phyloP scores from a whole-genome alignment of 2,329 filamentous ascomycete genomes.

The Xylaria multiplex region DNA sequence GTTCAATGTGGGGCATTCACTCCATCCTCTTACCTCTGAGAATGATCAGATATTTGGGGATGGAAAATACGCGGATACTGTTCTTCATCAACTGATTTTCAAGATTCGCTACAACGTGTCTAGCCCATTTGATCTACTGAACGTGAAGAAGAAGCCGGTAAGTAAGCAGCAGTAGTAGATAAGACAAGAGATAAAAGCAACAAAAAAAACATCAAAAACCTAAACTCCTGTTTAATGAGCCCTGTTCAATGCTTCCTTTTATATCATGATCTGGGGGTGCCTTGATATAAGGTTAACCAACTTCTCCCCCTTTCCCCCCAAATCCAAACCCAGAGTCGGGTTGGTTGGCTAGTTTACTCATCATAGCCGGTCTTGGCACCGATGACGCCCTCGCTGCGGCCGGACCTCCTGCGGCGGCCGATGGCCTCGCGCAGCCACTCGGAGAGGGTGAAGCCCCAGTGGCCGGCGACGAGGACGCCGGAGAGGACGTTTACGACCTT shows the following conservation, averaged over 20 bases:
- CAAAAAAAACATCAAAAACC: neutral
- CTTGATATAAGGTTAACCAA: too few relatives aligned
- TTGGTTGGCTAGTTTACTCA: slow-evolving; percentile 32
- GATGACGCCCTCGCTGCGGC: slow-evolving; percentile 59
- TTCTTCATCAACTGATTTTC: slow-evolving; percentile 8
- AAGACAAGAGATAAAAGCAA: neutral
- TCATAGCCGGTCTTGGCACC: slow-evolving; percentile 56
- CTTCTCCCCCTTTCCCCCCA: too few relatives aligned
- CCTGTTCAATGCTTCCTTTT: slow-evolving; percentile 21
- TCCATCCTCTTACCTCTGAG: too few relatives aligned
- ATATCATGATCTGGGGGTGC: neutral
- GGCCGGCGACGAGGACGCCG: slow-evolving; percentile 90
- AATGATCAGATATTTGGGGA: too few relatives aligned
- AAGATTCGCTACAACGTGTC: slow-evolving; percentile 2
- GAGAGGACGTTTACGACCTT: slow-evolving; percentile 90
- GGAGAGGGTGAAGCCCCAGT: slow-evolving; percentile 88
- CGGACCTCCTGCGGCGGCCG: slow-evolving; percentile 59
- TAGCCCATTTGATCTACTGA: slow-evolving; percentile 10
- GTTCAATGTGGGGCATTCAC: too few relatives aligned
- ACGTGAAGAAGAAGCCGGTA: neutral
- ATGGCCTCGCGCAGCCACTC: slow-evolving; percentile 75
- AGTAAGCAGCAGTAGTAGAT: too few relatives aligned
- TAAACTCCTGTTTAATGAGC: slow-evolving; percentile 30
- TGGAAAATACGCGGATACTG: neutral
- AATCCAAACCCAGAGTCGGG: too few relatives aligned